These are phyloP conservation scores for Cercospora canescens DNA, from an alignment of 2,329 filamentous ascomycete species.

Conservation along the genomic window DNA sequence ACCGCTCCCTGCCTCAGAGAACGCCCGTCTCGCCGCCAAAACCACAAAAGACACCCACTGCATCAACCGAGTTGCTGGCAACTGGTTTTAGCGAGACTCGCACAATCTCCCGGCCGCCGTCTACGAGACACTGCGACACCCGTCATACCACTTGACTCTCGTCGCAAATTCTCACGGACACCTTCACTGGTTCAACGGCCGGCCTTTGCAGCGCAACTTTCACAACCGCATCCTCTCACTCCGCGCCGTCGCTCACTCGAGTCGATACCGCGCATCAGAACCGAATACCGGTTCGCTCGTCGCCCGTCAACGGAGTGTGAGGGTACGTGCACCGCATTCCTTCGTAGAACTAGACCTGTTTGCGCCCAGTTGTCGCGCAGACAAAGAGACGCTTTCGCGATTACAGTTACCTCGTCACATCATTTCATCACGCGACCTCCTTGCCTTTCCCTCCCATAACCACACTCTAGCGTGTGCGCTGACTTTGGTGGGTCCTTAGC, in stretches of 20 bases:
- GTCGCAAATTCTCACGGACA: constrained; percentile 49
- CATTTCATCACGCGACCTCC: neutral
- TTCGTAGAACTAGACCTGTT: constrained; percentile 17
- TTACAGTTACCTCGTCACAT: neutral
- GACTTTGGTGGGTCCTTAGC: constrained; percentile 23
- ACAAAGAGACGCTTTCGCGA: constrained; percentile 13
- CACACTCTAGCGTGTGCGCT: constrained; percentile 13
- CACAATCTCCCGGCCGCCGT: constrained; percentile 31
- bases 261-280: constrained; percentile 8
- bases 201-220: constrained; percentile 25
- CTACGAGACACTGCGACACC: constrained; percentile 30
- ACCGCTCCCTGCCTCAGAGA: constrained; percentile 28
- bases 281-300: constrained; percentile 7
- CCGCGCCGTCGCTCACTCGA: constrained; percentile 5
- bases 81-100: constrained; percentile 30
- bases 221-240: constrained; percentile 17
- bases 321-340: constrained; percentile 28
- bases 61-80: constrained; percentile 24
- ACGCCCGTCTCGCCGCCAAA: constrained; percentile 19
- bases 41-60: constrained; percentile 7
- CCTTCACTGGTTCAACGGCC: constrained; percentile 60
- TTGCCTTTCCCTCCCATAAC: neutral
- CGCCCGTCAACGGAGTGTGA: constrained; percentile 25
- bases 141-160: constrained; percentile 14
- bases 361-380: constrained; percentile 23